These are phyloP conservation scores for Pythium dissotocum DNA, from an alignment of 352 stramenopile genomes.

Conservation along the genomic window DNA sequence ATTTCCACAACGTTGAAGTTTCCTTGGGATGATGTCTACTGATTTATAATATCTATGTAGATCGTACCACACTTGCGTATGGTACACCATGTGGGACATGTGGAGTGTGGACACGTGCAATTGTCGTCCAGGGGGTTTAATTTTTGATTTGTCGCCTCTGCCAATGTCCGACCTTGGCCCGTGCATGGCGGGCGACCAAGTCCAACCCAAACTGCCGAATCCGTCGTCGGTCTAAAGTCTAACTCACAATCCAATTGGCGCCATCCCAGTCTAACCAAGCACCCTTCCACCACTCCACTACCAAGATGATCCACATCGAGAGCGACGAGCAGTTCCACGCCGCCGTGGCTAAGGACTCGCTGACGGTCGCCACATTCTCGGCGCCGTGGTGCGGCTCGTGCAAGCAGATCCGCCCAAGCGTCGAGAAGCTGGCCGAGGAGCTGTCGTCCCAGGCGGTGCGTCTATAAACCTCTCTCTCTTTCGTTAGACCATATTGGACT, in stretches of 20 bases:
- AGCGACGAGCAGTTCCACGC: conserved; percentile 29
- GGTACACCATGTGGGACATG: not conserved
- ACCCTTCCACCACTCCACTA: not conserved
- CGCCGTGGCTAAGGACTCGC: conserved; percentile 22
- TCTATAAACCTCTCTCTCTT: not conserved
- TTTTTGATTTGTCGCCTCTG: not conserved
- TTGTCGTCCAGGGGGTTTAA: not conserved
- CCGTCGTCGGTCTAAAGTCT: not conserved
- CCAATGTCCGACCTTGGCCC: conserved; percentile 23
- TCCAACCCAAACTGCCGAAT: not conserved
- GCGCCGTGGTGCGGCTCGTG: conserved; percentile 69
- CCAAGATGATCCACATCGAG: conserved; percentile 22
- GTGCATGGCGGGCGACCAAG: conserved; percentile 13
- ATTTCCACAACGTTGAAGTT: not conserved
- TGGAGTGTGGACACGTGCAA: conserved; percentile 5
- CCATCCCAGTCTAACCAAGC: conserved; percentile 4
- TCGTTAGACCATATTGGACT: not conserved
- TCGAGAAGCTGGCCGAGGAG: conserved; percentile 55
- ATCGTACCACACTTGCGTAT: not conserved
- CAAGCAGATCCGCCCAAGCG: conserved; percentile 57
- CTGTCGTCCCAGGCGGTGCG: conserved; percentile 42
- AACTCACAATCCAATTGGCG: conserved; percentile 14
- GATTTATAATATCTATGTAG: not conserved
- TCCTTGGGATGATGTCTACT: too few relatives aligned
- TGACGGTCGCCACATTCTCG: conserved; percentile 31